Conservation (phyloP, 257 asterid genomes). For the Lycium ferocissimum region DNA sequence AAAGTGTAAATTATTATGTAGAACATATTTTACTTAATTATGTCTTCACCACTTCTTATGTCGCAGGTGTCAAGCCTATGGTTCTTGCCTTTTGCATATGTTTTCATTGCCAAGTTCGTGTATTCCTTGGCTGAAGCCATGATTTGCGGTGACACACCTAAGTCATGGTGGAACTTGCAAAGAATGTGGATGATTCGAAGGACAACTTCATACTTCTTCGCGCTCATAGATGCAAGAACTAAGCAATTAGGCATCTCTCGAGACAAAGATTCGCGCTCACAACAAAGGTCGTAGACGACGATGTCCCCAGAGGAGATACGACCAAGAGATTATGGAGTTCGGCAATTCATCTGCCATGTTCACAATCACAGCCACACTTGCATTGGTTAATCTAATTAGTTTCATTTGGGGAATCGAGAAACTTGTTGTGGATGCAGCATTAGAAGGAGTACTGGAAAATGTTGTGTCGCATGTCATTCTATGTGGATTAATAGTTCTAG, state of each 20-base stretch:
- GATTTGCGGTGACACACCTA: slow-evolving; percentile 50
- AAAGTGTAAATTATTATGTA: neutral
- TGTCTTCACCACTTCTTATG: neutral
- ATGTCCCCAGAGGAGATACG: slow-evolving; percentile 55
- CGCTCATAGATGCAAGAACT: slow-evolving; percentile 53
- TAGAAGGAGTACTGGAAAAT: slow-evolving; percentile 10
- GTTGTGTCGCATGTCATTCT: slow-evolving; percentile 42
- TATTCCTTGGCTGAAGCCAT: slow-evolving; percentile 55
- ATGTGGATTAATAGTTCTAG: slow-evolving; percentile 33
- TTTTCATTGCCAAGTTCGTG: slow-evolving; percentile 36
- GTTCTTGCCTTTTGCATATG: slow-evolving; percentile 63
- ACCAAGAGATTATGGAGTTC: slow-evolving; percentile 60
- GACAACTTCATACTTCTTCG: slow-evolving; percentile 55
- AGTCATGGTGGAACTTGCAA: slow-evolving; percentile 72
- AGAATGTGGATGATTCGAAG: slow-evolving; percentile 62
- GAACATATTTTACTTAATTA: neutral
- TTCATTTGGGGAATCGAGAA: slow-evolving; percentile 51
- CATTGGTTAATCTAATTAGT: slow-evolving; percentile 59
- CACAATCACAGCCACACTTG: slow-evolving; percentile 53
- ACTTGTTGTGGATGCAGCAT: slow-evolving; percentile 20
- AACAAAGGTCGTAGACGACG: slow-evolving; percentile 61
- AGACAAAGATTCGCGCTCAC: slow-evolving; percentile 58
- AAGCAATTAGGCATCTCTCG: slow-evolving; percentile 57
- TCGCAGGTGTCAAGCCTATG: slow-evolving; percentile 55
- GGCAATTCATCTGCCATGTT: slow-evolving; percentile 62